Percentiles rank a stretch among this genome's conserved stretches.
Evolutionary conservation across 768 basidiomycete genomes (phyloP).

Genomic region (Leccinum fibrillosum): DNA sequence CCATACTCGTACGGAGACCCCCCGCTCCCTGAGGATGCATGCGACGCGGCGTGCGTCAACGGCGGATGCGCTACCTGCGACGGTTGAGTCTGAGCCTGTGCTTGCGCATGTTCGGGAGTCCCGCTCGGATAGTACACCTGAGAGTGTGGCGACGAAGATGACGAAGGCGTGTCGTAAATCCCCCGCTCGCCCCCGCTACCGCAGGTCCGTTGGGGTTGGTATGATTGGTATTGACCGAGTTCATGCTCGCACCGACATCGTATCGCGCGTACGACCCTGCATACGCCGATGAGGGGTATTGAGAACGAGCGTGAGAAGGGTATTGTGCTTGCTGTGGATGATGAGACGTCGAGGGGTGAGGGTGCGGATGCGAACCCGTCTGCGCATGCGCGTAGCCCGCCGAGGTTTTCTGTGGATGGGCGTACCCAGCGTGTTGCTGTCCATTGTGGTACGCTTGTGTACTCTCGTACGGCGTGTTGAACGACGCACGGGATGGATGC

Average conservation of each 20-base stretch:
- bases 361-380: constrained; percentile 21
- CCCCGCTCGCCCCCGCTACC: constrained; percentile 6
- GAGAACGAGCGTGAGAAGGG: constrained; percentile 24
- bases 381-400: constrained; percentile 17
- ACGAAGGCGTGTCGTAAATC: constrained; percentile 24
- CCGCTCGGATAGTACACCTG: constrained; percentile 21
- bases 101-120: constrained; percentile 3
- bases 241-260: constrained; percentile 25
- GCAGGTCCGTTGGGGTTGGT: constrained; percentile 7
- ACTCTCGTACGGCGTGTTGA: constrained; percentile 25
- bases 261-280: constrained; percentile 28
- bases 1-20: constrained; percentile 25
- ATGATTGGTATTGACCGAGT: constrained; percentile 10
- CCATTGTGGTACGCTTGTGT: constrained; percentile 26
- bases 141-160: constrained; percentile 19
- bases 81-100: constrained; percentile 15
- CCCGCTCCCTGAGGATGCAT: constrained; percentile 20
- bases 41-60: constrained; percentile 20
- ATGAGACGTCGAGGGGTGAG: constrained; percentile 19
- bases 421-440: constrained; percentile 17
- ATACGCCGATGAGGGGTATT: constrained; percentile 24
- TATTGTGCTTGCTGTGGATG: constrained; percentile 25
- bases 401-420: constrained; percentile 21
- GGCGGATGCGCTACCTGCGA: constrained; percentile 17
- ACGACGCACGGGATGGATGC: constrained; percentile 18